phyloP scores from a whole-genome alignment of 2,329 filamentous ascomycete species.

The Phaeophleospora eucalypticola region DNA sequence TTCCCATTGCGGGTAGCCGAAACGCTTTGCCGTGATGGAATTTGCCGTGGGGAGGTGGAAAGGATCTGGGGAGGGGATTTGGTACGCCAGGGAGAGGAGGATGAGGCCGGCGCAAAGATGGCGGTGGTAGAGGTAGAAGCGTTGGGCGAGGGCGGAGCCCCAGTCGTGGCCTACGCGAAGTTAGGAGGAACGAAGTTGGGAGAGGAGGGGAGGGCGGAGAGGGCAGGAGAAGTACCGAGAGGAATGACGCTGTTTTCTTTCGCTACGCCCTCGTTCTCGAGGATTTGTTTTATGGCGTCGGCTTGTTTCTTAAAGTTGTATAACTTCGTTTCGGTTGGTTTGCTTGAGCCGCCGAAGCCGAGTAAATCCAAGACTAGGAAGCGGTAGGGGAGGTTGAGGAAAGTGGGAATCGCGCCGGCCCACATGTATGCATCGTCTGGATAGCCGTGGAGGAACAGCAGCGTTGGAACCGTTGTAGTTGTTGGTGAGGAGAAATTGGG shows the following conservation, averaged over 20 bases:
- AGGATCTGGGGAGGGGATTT: conserved; percentile 19
- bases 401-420: conserved; percentile 32
- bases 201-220: not conserved
- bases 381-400: conserved; percentile 24
- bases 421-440: conserved; percentile 49
- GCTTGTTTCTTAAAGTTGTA: conserved; percentile 38
- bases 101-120: conserved; percentile 40
- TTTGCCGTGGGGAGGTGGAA: conserved; percentile 40
- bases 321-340: conserved; percentile 35
- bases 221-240: conserved; percentile 9
- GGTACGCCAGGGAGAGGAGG: conserved; percentile 43
- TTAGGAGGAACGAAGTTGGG: not conserved
- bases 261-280: conserved; percentile 35
- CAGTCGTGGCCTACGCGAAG: conserved; percentile 22
- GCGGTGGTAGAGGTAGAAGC: conserved; percentile 43
- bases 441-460: conserved; percentile 49
- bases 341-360: conserved; percentile 39
- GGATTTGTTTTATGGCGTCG: conserved; percentile 39
- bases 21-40: conserved; percentile 27
- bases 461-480: conserved; percentile 33
- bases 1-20: conserved; percentile 38
- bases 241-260: conserved; percentile 17
- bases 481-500: conserved; percentile 23
- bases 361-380: conserved; percentile 39
- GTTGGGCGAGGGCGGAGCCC: conserved; percentile 40